Evolutionary conservation across 2,329 filamentous ascomycete genomes (phyloP), one percentile per base, ranked within the genome.

Genomic region (Stagonosporopsis cucurbitacearum): DNA sequence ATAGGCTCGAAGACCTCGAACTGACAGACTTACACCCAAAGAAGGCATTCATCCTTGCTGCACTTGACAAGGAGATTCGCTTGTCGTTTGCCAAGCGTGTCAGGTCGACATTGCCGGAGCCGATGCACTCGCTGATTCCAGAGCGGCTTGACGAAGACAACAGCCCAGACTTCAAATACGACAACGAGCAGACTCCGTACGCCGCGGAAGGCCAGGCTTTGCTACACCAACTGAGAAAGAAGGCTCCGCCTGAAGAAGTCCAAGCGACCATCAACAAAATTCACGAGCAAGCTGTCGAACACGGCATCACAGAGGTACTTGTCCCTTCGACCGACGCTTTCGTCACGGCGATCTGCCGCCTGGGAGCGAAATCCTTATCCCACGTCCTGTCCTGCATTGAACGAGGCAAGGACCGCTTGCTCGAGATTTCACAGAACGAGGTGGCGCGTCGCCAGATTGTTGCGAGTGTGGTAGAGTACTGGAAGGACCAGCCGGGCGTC

Each of bases 341-440:
- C 70, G 88, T 96, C 70, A 99, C 94, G 0, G 88, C 91, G 19
- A 93, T 99, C 64, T 95, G 94, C 79, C 95, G 88, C 77, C 88
- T 97, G 44, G 95, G 95, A 40, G 93, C 91, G 62, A 99, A 99
- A 77, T 97, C 94, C 0, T 85, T 99, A 28, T 97, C 93, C 12
- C 95, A 99, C 75, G 92, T 97, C 4, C 85, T 99, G 15, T 96
- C 93, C 8, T 96, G 91, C 74, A 96, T 99, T 63, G 95, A 99
- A 76, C 89, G 95, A 55, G 94, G 90, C 78, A 96, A 96, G 78
- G 91, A 94, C 50, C 88, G 92, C 26, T 86, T 99, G 0, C 81
- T 96, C 2, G 87, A 90, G 54, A 88, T 94, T 33, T 92, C 91
- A 0, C 82, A 88, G 1, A 83, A 86, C 0, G 86, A 92, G 55